phyloP scores from a whole-genome alignment of 1,284 basidiomycete genomes.

The Puccinia novopanici region DNA sequence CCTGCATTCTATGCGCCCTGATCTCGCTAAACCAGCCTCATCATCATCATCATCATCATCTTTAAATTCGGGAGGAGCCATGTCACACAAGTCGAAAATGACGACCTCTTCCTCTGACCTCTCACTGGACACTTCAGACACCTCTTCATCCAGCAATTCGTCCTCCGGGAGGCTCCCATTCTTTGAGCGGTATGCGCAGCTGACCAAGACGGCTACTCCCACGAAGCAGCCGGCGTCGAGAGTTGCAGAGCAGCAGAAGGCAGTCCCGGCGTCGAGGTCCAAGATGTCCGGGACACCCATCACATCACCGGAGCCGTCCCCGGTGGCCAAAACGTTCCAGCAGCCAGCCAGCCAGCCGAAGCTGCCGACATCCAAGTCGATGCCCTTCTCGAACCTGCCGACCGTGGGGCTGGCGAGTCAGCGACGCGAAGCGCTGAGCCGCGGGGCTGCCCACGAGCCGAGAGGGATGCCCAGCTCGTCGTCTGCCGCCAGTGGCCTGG shows the following conservation, averaged over 20 bases:
- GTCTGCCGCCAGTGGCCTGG: conserved; percentile 11
- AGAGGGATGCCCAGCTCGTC: neutral
- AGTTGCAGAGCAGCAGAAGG: neutral
- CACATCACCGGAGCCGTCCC: conserved; percentile 15
- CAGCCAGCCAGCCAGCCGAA: neutral
- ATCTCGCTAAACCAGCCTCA: neutral
- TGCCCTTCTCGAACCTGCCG: conserved; percentile 7
- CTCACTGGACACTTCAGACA: neutral
- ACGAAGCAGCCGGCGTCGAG: neutral
- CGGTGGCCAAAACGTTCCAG: neutral
- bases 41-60: neutral
- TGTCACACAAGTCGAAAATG: neutral
- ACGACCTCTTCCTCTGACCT: neutral
- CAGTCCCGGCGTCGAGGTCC: neutral
- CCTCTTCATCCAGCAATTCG: neutral
- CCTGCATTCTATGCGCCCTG: conserved; percentile 1
- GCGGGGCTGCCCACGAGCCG: neutral
- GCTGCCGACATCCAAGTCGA: neutral
- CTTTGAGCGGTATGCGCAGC: conserved; percentile 35
- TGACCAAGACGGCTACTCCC: neutral
- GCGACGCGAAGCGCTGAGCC: conserved; percentile 1
- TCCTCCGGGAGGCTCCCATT: conserved; percentile 30
- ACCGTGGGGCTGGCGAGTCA: neutral
- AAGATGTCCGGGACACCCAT: conserved; percentile 16
- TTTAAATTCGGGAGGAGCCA: neutral